phyloP scores from a whole-genome alignment of 2,329 filamentous ascomycete genomes.

The Curvularia spicifera region DNA sequence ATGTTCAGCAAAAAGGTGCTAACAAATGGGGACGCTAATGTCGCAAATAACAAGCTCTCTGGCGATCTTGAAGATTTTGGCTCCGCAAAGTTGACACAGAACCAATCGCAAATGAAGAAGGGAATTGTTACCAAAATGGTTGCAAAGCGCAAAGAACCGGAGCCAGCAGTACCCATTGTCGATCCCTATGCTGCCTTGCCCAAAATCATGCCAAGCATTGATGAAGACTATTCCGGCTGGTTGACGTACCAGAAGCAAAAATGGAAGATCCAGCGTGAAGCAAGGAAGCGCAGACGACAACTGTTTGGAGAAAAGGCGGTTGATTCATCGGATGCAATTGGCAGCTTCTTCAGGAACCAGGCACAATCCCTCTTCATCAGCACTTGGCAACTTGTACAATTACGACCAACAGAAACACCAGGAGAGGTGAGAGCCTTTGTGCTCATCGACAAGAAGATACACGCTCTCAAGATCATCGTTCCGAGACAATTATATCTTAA shows the following conservation, averaged over 20 bases:
- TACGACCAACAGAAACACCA: conserved; percentile 80
- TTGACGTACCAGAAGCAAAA: conserved; percentile 96
- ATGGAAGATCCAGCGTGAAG: conserved; percentile 97
- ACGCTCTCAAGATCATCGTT: conserved; percentile 85
- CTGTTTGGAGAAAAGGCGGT: conserved; percentile 85
- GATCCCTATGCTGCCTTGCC: conserved; percentile 87
- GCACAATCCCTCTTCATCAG: conserved; percentile 88
- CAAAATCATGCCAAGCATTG: conserved; percentile 80
- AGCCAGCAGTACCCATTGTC: conserved; percentile 60
- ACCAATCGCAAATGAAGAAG: conserved; percentile 49
- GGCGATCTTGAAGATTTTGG: conserved; percentile 83
- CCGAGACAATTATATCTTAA: conserved; percentile 91
- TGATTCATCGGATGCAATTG: conserved; percentile 66
- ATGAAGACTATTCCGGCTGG: conserved; percentile 86
- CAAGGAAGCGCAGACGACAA: conserved; percentile 82
- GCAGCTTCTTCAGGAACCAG: conserved; percentile 84
- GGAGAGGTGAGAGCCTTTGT: conserved; percentile 89
- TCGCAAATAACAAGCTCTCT: conserved; percentile 62
- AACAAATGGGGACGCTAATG: conserved; percentile 72
- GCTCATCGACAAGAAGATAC: conserved; percentile 90
- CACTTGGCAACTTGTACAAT: conserved; percentile 93
- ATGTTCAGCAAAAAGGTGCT: conserved; percentile 78
- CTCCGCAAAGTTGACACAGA: conserved; percentile 57
- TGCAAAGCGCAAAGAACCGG: conserved; percentile 58
- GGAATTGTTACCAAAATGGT: conserved; percentile 54